Evolutionary conservation across 1,284 basidiomycete genomes (phyloP).

Genomic region (Ganoderma multipileum): DNA sequence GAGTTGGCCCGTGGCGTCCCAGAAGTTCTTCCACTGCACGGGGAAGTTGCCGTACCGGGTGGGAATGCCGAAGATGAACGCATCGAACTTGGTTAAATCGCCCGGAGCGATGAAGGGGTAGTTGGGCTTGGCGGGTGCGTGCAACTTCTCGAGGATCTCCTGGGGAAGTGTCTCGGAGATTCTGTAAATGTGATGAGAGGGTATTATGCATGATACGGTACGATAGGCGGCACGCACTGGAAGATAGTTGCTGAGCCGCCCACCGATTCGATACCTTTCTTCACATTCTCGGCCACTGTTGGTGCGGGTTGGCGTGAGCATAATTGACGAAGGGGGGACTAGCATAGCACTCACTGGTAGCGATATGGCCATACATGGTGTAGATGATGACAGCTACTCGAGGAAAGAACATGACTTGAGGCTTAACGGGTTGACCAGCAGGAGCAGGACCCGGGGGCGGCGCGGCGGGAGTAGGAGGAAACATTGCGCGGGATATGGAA

Average conservation of each 20-base stretch:
- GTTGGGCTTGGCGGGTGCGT: slow-evolving; percentile 74
- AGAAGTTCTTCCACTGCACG: slow-evolving; percentile 80
- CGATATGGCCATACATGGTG: slow-evolving; percentile 84
- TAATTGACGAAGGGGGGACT: background rate
- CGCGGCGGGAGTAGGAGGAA: slow-evolving; percentile 10
- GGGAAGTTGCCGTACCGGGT: slow-evolving; percentile 81
- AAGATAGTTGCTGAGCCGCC: slow-evolving; percentile 80
- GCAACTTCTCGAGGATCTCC: slow-evolving; percentile 81
- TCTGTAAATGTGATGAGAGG: slow-evolving; percentile 44
- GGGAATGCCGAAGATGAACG: slow-evolving; percentile 78
- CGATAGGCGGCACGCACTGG: slow-evolving; percentile 56
- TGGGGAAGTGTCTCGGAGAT: slow-evolving; percentile 85
- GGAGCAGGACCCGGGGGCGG: slow-evolving; percentile 28
- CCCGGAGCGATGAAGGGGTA: slow-evolving; percentile 78
- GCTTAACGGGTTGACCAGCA: slow-evolving; percentile 24
- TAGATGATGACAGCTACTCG: slow-evolving; percentile 86
- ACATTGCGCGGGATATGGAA: slow-evolving; percentile 14
- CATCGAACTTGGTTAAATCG: slow-evolving; percentile 72
- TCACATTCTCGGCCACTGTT: slow-evolving; percentile 81
- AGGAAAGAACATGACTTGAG: slow-evolving; percentile 46
- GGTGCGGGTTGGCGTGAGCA: background rate
- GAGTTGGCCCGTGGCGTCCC: slow-evolving; percentile 81
- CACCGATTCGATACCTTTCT: slow-evolving; percentile 71
- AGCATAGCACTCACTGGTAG: slow-evolving; percentile 60
- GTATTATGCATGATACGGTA: background rate